phyloP scores from a whole-genome alignment of 2,329 filamentous ascomycete species.

The Scedosporium apiospermum region DNA sequence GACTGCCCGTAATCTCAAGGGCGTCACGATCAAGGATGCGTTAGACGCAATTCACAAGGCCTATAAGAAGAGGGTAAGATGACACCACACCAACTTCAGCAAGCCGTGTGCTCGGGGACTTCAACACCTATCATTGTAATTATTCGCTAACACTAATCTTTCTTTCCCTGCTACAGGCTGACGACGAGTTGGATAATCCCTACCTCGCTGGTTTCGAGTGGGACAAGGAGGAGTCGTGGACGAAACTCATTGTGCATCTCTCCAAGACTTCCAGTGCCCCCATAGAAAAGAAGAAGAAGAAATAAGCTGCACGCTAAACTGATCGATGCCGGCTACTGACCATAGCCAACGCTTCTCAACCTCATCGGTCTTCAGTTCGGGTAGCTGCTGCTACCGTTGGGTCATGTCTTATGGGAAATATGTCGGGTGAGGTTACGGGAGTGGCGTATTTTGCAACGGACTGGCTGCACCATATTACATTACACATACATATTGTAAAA shows the following conservation, averaged over 20 bases:
- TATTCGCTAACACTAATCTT: not conserved
- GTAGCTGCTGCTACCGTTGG: too few relatives aligned
- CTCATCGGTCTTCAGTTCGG: not conserved
- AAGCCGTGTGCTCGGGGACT: too few relatives aligned
- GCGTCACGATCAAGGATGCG: constrained; percentile 95
- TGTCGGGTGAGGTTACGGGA: not conserved
- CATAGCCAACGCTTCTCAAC: not conserved
- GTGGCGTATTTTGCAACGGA: not conserved
- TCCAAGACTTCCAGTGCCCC: constrained; percentile 53
- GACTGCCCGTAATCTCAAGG: constrained; percentile 82
- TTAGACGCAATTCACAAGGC: constrained; percentile 92
- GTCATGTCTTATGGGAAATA: not conserved
- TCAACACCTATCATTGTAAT: not conserved
- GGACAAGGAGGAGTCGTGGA: constrained; percentile 90
- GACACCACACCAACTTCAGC: not conserved
- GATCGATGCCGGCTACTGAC: constrained; percentile 13
- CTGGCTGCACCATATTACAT: not conserved
- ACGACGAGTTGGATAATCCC: constrained; percentile 81
- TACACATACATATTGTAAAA: not conserved
- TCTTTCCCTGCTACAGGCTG: constrained; percentile 45
- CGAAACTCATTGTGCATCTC: constrained; percentile 72
- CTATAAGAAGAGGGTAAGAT: constrained; percentile 86
- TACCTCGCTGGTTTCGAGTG: constrained; percentile 94
- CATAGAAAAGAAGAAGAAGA: constrained; percentile 55
- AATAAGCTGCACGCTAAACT: constrained; percentile 28